Evolutionary conservation across 257 asterid species (phyloP), one percentile per base, ranked within the genome.

Genomic region (Voacanga thouarsii): DNA sequence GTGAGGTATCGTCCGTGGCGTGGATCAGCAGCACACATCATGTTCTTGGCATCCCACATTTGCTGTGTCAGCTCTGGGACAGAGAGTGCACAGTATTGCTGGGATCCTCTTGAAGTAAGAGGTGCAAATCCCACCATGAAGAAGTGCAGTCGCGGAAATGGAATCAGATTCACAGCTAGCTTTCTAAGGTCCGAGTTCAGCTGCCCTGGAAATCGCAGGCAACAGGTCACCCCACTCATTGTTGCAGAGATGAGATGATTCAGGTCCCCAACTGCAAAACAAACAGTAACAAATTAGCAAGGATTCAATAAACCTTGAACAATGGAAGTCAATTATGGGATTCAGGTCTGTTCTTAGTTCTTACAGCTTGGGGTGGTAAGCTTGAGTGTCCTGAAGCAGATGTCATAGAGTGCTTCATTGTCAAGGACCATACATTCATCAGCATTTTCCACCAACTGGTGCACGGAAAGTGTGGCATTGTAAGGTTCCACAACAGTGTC

Each of bases 1-100:
- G 76, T 72, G 26, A 72, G 63, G 63, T 72, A 72, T 7, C 76
- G 61, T 26, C 76, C 76, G 14, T 72, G 76, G 24, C 76, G 76
- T 19, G 76, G 76, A 50, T 72, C 76, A 72, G 76, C 76, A 49
- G 76, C 76, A 49, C 76, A 72, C 76, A 72, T 72, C 76, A 72
- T 72, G 76, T 72, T 72, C 76, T 72, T 72, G 76, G 76, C 76
- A 72, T 72, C 76, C 76, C 76, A 72, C 76, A 72, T 72, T 51
- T 72, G 76, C 15, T 72, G 76, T 26, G 76, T 72, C 37, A 72
- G 44, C 33, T 72, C 76, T 28, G 76, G 61, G 33, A 72, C 76
- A 0, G 45, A 2, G 12, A 72, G 76, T 2, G 76, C 33, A 12
- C 63, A 63, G 15, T 72, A 72, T 72, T 72, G 76, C 56, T 72